These are phyloP conservation scores for Apium graveolens DNA, from an alignment of 129 eudicot species.

Conservation along the genomic window DNA sequence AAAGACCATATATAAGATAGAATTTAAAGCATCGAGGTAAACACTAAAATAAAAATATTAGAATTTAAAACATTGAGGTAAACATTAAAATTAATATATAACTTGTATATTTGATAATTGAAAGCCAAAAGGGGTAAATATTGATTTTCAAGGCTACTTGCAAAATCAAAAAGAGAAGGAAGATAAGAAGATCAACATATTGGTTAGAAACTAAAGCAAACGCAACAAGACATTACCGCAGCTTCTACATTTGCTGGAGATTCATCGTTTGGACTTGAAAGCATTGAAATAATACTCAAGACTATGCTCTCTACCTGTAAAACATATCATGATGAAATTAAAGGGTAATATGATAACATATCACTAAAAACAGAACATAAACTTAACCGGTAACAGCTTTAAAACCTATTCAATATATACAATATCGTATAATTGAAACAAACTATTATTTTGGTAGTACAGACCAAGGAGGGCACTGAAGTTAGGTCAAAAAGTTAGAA, in stretches of 20 bases:
- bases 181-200: not conserved
- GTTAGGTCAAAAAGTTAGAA: not conserved
- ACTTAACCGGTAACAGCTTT: not conserved
- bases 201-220: not conserved
- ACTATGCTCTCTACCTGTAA: slow-evolving; percentile 52
- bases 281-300: slow-evolving; percentile 52
- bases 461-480: not conserved
- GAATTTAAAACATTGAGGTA: not conserved
- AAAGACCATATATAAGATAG: not conserved
- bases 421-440: not conserved
- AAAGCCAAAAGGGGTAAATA: not conserved
- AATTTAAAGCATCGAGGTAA: not conserved
- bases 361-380: not conserved
- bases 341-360: not conserved
- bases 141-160: not conserved
- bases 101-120: not conserved
- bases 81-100: too few species aligned
- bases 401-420: not conserved
- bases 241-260: slow-evolving; percentile 51
- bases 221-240: slow-evolving; percentile 13
- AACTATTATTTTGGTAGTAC: not conserved
- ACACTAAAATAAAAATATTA: too few species aligned
- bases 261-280: slow-evolving; percentile 49
- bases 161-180: not conserved
- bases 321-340: not conserved